These are phyloP conservation scores for Citrullus mucosospermus DNA, from an alignment of 306 rosid genomes.

Conservation along the genomic window DNA sequence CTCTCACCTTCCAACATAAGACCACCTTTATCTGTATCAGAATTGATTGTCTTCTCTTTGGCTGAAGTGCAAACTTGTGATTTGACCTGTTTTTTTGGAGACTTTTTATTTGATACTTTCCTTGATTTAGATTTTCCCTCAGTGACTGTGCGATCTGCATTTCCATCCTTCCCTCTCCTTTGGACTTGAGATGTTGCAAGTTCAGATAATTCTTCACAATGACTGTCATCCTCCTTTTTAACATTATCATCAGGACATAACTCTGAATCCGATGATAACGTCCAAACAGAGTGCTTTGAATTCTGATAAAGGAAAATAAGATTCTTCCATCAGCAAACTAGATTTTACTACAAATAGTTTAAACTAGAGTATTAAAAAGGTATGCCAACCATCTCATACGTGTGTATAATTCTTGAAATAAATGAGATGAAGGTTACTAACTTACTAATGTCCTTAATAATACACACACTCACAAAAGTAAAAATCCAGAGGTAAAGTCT, in stretches of 20 bases:
- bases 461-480: not conserved
- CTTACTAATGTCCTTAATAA: not conserved
- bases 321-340: slow-evolving; percentile 16
- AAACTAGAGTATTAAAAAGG: not conserved
- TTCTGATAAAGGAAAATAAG: slow-evolving; percentile 24
- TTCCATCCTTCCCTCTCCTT: slow-evolving; percentile 18
- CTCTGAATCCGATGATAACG: slow-evolving; percentile 70
- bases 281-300: slow-evolving; percentile 39
- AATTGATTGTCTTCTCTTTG: slow-evolving; percentile 32
- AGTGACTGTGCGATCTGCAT: slow-evolving; percentile 18
- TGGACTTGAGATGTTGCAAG: slow-evolving; percentile 17
- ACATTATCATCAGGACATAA: slow-evolving; percentile 26
- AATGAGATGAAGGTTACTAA: not conserved
- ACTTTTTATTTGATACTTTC: slow-evolving; percentile 31
- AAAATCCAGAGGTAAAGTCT: slow-evolving; percentile 2
- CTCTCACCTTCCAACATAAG: not conserved
- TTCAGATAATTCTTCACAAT: slow-evolving; percentile 30
- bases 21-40: slow-evolving; percentile 31
- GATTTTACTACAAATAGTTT: not conserved
- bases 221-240: slow-evolving; percentile 17
- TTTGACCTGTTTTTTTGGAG: slow-evolving; percentile 22
- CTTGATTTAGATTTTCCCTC: slow-evolving; percentile 37
- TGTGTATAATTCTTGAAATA: not conserved
- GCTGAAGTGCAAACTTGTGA: slow-evolving; percentile 17
- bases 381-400: not conserved